phyloP scores from a whole-genome alignment of 352 stramenopile genomes.

The Phytophthora sojae region DNA sequence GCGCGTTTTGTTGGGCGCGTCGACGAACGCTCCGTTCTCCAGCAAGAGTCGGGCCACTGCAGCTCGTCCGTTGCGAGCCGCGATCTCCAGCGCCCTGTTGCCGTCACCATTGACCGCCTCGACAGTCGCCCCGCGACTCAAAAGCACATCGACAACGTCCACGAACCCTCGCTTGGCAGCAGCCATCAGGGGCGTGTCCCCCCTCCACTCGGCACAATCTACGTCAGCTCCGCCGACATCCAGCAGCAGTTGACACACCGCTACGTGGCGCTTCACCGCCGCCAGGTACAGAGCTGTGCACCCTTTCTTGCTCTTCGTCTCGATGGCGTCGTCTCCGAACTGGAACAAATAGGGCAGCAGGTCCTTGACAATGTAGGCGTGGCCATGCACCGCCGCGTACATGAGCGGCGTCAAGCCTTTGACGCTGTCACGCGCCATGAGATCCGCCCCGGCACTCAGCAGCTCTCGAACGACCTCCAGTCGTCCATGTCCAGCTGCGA shows the following conservation, averaged over 20 bases:
- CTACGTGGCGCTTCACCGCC: conserved; percentile 23
- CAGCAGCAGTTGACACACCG: conserved; percentile 33
- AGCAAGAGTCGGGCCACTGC: conserved; percentile 28
- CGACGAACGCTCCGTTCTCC: conserved; percentile 28
- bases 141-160: conserved; percentile 26
- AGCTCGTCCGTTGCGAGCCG: conserved; percentile 27
- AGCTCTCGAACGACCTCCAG: conserved; percentile 34
- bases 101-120: conserved; percentile 33
- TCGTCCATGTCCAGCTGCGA: conserved; percentile 28
- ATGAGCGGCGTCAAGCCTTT: conserved; percentile 35
- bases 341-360: conserved; percentile 22
- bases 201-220: conserved; percentile 28
- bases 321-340: conserved; percentile 17
- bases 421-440: conserved; percentile 17
- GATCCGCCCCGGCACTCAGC: conserved; percentile 21
- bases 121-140: conserved; percentile 30
- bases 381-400: conserved; percentile 29
- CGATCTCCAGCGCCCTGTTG: conserved; percentile 38
- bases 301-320: conserved; percentile 26
- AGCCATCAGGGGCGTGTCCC: conserved; percentile 38
- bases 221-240: conserved; percentile 32
- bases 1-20: conserved; percentile 36
- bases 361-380: conserved; percentile 33
- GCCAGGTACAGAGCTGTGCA: conserved; percentile 35
- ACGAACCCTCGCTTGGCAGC: conserved; percentile 31